Conservation (phyloP, 192 early-diverging fungal species). For the Helicostylum pulchrum region DNA sequence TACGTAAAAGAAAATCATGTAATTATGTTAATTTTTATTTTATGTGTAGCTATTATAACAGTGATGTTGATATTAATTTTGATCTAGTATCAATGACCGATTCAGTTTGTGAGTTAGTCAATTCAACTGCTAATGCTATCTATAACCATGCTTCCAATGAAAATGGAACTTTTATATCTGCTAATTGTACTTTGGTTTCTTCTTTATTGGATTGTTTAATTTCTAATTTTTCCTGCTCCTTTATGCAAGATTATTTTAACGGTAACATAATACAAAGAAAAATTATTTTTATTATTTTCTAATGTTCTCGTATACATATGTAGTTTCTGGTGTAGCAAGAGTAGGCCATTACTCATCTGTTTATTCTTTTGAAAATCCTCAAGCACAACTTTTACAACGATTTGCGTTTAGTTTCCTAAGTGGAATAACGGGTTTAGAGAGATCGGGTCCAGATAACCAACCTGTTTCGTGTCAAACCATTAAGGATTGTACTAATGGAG, state of each 20-base stretch:
- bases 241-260: slow-evolving; percentile 44
- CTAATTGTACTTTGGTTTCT: slow-evolving; percentile 53
- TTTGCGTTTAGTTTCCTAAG: slow-evolving; percentile 49
- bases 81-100: slow-evolving; percentile 36
- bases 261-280: slow-evolving; percentile 24
- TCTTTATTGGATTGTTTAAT: slow-evolving; percentile 62
- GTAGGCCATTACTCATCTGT: slow-evolving; percentile 47
- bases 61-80: slow-evolving; percentile 58
- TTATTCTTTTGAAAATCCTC: slow-evolving; percentile 36
- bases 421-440: slow-evolving; percentile 33
- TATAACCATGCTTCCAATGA: slow-evolving; percentile 49
- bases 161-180: slow-evolving; percentile 31
- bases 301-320: background rate
- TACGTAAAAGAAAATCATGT: slow-evolving; percentile 11
- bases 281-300: background rate
- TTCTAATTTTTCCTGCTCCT: slow-evolving; percentile 62
- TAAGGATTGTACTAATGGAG: slow-evolving; percentile 27
- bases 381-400: slow-evolving; percentile 36
- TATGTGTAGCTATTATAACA: slow-evolving; percentile 53
- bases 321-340: slow-evolving; percentile 25
- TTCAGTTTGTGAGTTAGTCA: slow-evolving; percentile 59
- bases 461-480: slow-evolving; percentile 13
- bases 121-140: slow-evolving; percentile 52
- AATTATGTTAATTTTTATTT: slow-evolving; percentile 2
- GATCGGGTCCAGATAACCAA: background rate